Conservation (phyloP, 768 basidiomycete genomes). For the Hygrophorus russula region DNA sequence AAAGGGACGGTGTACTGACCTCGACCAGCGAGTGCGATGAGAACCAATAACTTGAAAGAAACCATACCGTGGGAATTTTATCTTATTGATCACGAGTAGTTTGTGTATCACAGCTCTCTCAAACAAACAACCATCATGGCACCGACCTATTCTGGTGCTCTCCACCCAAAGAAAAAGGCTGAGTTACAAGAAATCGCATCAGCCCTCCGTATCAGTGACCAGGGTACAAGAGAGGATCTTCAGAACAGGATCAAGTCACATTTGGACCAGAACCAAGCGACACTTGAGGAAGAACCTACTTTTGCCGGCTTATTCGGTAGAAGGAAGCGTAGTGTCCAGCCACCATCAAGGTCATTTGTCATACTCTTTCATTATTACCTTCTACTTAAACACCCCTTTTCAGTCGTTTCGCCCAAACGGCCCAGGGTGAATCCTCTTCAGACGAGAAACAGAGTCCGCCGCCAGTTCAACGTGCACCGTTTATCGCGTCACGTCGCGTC, state of each 20-base stretch:
- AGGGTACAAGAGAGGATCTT: constrained; percentile 55
- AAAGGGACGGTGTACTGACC: constrained; percentile 2
- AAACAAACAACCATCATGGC: too few relatives aligned
- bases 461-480: constrained; percentile 6
- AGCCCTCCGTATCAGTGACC: constrained; percentile 38
- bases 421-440: background rate
- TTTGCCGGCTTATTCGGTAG: constrained; percentile 45
- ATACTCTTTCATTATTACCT: background rate
- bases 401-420: background rate
- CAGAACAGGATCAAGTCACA: constrained; percentile 51
- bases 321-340: constrained; percentile 29
- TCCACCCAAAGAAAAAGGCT: constrained; percentile 56
- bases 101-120: too few relatives aligned
- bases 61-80: background rate
- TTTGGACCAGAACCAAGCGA: constrained; percentile 41
- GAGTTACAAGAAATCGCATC: constrained; percentile 53
- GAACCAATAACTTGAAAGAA: constrained; percentile 2
- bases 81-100: too few relatives aligned
- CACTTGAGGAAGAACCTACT: constrained; percentile 43
- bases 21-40: constrained; percentile 9
- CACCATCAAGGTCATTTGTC: constrained; percentile 5
- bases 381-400: constrained; percentile 2
- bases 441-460: background rate
- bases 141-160: constrained; percentile 33
- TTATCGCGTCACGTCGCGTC: constrained; percentile 14